phyloP scores from a whole-genome alignment of 352 stramenopile species.

The Pythium dissotocum region DNA sequence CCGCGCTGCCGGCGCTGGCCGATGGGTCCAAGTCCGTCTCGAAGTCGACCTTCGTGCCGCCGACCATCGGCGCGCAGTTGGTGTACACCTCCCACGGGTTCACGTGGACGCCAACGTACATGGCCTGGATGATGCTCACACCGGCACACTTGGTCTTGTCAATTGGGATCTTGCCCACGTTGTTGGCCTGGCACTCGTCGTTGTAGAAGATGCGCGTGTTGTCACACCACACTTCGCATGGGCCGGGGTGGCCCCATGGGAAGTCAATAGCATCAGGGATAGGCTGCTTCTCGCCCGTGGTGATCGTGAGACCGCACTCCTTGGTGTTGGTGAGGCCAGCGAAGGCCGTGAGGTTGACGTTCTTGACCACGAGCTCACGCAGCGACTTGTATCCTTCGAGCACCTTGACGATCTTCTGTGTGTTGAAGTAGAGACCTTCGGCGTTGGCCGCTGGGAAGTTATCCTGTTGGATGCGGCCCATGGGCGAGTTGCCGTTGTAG shows the following conservation, averaged over 20 bases:
- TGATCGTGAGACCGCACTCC: slow-evolving; percentile 11
- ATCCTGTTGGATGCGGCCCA: slow-evolving; percentile 10
- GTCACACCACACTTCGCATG: slow-evolving; percentile 7
- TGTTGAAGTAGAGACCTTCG: background rate
- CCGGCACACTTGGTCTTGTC: slow-evolving; percentile 15
- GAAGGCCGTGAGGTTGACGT: slow-evolving; percentile 5
- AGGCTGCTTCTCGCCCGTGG: slow-evolving; percentile 6
- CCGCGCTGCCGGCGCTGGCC: no score
- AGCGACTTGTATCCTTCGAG: slow-evolving; percentile 1
- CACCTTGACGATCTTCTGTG: background rate
- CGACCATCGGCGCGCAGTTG: slow-evolving; percentile 4
- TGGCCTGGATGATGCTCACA: slow-evolving; percentile 15
- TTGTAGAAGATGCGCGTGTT: slow-evolving; percentile 15
- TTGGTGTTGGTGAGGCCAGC: slow-evolving; percentile 9
- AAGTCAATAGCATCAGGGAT: slow-evolving; percentile 12
- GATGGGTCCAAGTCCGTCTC: no score
- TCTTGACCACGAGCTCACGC: slow-evolving; percentile 2
- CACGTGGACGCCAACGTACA: slow-evolving; percentile 18
- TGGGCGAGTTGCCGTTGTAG: slow-evolving; percentile 18
- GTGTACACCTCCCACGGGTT: slow-evolving; percentile 17
- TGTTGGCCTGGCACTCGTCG: slow-evolving; percentile 9
- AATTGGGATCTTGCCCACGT: slow-evolving; percentile 11
- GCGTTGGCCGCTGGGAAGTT: background rate
- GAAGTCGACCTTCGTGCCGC: no score
- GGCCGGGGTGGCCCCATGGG: slow-evolving; percentile 14